Evolutionary conservation across 1,284 basidiomycete genomes (phyloP).

Genomic region (Trichosporon sp.): DNA sequence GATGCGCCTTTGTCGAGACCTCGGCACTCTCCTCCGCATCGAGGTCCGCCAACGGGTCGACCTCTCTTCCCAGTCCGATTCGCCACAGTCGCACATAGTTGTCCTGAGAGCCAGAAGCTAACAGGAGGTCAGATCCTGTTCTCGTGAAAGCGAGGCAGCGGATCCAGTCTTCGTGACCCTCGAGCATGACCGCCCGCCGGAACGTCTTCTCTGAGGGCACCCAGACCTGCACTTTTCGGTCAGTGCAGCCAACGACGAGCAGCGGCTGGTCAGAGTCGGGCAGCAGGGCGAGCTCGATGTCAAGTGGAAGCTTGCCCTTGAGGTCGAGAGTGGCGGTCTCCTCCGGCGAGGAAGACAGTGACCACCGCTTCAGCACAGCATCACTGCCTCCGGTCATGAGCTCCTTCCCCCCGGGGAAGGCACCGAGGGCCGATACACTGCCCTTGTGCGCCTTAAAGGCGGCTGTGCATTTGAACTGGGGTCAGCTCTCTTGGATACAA

Average conservation of each 20-base stretch:
- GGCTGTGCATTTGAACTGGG: slow-evolving; percentile 56
- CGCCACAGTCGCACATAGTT: slow-evolving; percentile 85
- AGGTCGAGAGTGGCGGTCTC: slow-evolving; percentile 58
- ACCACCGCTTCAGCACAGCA: slow-evolving; percentile 67
- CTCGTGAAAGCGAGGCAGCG: slow-evolving; percentile 65
- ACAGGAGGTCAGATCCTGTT: slow-evolving; percentile 50
- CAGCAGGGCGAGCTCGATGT: slow-evolving; percentile 60
- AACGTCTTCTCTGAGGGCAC: slow-evolving; percentile 56
- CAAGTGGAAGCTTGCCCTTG: slow-evolving; percentile 67
- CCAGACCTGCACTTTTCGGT: slow-evolving; percentile 69
- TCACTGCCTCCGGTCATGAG: slow-evolving; percentile 76
- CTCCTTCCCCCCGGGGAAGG: slow-evolving; percentile 37
- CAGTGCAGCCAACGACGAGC: slow-evolving; percentile 71
- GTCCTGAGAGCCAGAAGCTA: slow-evolving; percentile 91
- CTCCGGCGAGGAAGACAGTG: slow-evolving; percentile 18
- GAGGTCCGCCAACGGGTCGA: slow-evolving; percentile 78
- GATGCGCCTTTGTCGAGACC: slow-evolving; percentile 75
- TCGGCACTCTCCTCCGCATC: slow-evolving; percentile 58
- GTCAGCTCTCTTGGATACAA: slow-evolving; percentile 12
- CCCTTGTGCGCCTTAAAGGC: slow-evolving; percentile 58
- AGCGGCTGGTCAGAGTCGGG: slow-evolving; percentile 62
- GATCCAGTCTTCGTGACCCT: slow-evolving; percentile 94
- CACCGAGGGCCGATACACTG: slow-evolving; percentile 62
- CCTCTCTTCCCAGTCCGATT: slow-evolving; percentile 53
- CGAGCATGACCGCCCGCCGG: slow-evolving; percentile 52